These are phyloP conservation scores for Saturnispora quitensis DNA, from an alignment of 805 yeast species.

Conservation along the genomic window DNA sequence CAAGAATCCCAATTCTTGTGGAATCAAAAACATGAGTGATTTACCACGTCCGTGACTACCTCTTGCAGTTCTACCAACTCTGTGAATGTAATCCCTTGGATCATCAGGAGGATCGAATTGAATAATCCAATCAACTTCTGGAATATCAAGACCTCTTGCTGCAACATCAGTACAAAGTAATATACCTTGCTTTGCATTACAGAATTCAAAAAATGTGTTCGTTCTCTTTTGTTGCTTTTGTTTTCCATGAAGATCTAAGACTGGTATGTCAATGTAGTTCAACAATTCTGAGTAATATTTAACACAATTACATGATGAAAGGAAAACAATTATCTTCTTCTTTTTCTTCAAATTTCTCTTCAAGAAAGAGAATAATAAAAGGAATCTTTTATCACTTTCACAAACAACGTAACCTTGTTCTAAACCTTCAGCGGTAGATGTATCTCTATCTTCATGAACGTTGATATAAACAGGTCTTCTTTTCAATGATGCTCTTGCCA, in stretches of 20 bases:
- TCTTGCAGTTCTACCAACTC: constrained; percentile 99
- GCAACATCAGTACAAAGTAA: constrained; percentile 97
- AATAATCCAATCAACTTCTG: constrained; percentile 97
- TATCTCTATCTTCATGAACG: constrained; percentile 75
- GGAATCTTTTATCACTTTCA: constrained; percentile 89
- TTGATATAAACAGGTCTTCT: constrained; percentile 91
- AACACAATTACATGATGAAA: constrained; percentile 95
- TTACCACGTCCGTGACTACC: constrained; percentile 84
- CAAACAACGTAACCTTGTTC: constrained; percentile 99
- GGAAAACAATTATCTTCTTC: constrained; percentile 87
- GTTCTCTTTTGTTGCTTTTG: constrained; percentile 99
- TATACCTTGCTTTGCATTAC: constrained; percentile 93
- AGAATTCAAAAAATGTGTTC: constrained; percentile 94
- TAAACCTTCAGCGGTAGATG: constrained; percentile 90
- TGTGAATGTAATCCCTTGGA: constrained; percentile 97
- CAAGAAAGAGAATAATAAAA: constrained; percentile 82
- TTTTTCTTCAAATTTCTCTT: constrained; percentile 89
- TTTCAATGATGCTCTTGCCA: constrained; percentile 91
- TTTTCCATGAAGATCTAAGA: constrained; percentile 91
- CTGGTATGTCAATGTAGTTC: constrained; percentile 95
- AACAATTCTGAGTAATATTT: constrained; percentile 91
- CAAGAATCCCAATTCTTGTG: constrained; percentile 88
- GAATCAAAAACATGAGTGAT: constrained; percentile 90
- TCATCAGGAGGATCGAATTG: constrained; percentile 99
- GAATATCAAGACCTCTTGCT: constrained; percentile 97